Evolutionary conservation across 768 basidiomycete genomes (phyloP), one percentile per base, ranked within the genome.

Genomic region (Pleurotus tuoliensis): DNA sequence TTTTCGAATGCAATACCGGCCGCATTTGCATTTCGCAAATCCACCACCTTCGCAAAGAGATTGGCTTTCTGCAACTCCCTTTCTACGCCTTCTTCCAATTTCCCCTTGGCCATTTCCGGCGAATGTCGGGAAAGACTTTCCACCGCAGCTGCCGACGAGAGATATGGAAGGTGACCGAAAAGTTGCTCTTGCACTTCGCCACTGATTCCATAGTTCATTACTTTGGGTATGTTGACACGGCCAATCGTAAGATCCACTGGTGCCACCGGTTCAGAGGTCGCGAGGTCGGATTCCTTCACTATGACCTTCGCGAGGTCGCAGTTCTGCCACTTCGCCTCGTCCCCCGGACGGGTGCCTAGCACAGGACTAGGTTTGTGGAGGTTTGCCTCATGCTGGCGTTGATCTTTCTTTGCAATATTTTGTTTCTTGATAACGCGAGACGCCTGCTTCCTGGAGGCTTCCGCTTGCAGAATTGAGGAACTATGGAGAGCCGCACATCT

Each of bases 1-100:
- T 97, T 98, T 72, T 94, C 92, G 64, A 81, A 91, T 50, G 90
- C 83, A 59, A 98, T 85, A n/a, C 92, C 93, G 27, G 72, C 76
- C 25, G 92, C 90, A 62, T 89, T 91, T 15, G 96, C 89, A 65
- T 98, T 98, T 60, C 87, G 76, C 63, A 98, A 71, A 72, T 97
- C 94, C 18, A 94, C 71, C 27, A 93, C 71, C 61, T 80, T 79
- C 43, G 88, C 85, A 56, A 97, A 78, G 63, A 71, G 66, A 58
- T 73, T 79, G 4, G 79, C 76, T 64, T 86, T 87, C 56, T 58
- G 57, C 27, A 75, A 47, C 62, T 83, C 78, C 40, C 63, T 64
- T 45, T 65, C 61, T 56, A 68, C 66, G 22, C 66, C 70, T 49
- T 62, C 61, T 39, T 56, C 46, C 13, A 63, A 61, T 55, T 61